phyloP scores from a whole-genome alignment of 768 basidiomycete genomes.

The Tulasnella sp. region DNA sequence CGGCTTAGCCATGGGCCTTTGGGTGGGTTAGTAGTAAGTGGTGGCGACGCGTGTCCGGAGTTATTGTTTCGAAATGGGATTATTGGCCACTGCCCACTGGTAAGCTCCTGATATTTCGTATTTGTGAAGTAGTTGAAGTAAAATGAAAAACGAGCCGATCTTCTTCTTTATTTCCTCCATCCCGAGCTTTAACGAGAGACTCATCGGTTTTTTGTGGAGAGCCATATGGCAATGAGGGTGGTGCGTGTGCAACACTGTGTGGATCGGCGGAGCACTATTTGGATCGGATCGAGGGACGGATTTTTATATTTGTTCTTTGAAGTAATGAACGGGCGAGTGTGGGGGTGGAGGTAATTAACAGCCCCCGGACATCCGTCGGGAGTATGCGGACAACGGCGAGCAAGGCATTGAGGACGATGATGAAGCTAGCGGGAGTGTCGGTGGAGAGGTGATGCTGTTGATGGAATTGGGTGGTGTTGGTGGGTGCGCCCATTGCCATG shows the following conservation, averaged over 20 bases:
- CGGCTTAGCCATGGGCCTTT: too few species aligned
- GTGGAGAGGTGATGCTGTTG: neutral
- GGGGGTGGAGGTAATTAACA: neutral
- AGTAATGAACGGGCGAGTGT: neutral
- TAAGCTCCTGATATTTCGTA: too few species aligned
- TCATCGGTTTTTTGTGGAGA: neutral
- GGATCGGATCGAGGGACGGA: neutral
- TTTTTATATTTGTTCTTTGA: neutral
- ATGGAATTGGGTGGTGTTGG: neutral
- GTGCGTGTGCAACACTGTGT: neutral
- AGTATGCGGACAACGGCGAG: neutral
- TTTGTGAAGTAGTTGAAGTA: neutral
- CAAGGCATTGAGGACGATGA: constrained; percentile 1
- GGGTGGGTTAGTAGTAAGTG: too few species aligned
- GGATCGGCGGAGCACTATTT: constrained; percentile 9
- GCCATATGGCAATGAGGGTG: constrained; percentile 7
- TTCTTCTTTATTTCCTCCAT: neutral
- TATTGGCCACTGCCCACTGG: too few species aligned
- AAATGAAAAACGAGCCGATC: neutral
- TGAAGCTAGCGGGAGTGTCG: neutral
- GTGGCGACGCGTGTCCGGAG: too few species aligned
- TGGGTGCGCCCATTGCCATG: constrained; percentile 6
- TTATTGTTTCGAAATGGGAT: too few species aligned
- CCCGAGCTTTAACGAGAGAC: neutral
- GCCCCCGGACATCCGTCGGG: neutral